phyloP scores from a whole-genome alignment of 192 early-diverging fungal species.

The Linnemannia schmuckeri region DNA sequence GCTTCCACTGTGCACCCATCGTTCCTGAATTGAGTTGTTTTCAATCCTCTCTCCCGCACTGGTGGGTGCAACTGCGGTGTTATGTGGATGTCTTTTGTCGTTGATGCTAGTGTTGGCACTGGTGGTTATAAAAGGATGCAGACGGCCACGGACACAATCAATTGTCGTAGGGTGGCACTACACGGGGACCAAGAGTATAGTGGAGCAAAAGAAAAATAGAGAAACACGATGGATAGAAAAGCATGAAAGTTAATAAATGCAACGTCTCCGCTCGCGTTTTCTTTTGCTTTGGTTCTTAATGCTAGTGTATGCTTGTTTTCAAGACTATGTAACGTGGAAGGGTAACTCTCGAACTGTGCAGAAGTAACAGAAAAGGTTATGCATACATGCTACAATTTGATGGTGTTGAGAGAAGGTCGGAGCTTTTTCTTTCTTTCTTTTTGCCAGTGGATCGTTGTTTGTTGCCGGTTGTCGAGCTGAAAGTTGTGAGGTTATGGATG shows the following conservation, averaged over 20 bases:
- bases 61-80: too few relatives aligned
- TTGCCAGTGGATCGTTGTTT: not conserved
- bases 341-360: not conserved
- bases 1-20: constrained; percentile 80
- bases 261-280: not conserved
- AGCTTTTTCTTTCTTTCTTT: not conserved
- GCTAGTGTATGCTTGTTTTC: not conserved
- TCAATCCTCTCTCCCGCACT: too few relatives aligned
- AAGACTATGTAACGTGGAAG: not conserved
- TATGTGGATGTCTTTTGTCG: too few relatives aligned
- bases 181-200: not conserved
- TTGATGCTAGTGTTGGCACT: not conserved
- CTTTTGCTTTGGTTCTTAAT: not conserved
- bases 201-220: not conserved
- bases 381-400: not conserved
- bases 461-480: not conserved
- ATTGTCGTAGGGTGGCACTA: not conserved
- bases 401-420: not conserved
- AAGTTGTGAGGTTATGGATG: too few relatives aligned
- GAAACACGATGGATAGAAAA: not conserved
- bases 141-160: not conserved
- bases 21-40: not conserved
- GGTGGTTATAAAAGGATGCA: not conserved
- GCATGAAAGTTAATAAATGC: not conserved
- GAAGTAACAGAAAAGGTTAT: not conserved